Evolutionary conservation across 495 filamentous ascomycete species (phyloP), one percentile per base, ranked within the genome.

Genomic region (Hyphodiscus hymeniophilus): DNA sequence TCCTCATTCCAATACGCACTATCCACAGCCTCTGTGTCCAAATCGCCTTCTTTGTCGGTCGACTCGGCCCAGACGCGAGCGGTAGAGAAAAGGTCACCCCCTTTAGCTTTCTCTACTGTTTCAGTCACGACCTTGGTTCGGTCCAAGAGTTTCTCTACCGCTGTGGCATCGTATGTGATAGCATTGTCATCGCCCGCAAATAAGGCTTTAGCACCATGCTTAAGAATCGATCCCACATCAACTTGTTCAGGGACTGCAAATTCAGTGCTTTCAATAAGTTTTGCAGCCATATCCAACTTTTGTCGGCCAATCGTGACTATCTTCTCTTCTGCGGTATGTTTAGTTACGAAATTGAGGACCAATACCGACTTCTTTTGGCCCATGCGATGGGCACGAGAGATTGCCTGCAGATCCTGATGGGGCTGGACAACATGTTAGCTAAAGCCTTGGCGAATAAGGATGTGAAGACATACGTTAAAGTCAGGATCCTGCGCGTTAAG

Each of bases 291-390:
- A 0, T 84, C 85, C 71, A 96, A 82, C 68, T 99, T 99, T 66
- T 87, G 94, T 51, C 90, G 85, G 6, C 92, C 92, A 50, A 94
- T 92, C 63, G 96, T 86, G 66, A 96, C 77, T 43, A 99, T 97
- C 58, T 91, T 92, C 63, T 99, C 94, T 63, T 99, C 92, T 0
- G 82, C 87, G 20, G 81, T 89, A 16, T 82, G 77, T 11, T 90
- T 81, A 2, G 91, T 96, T 67, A 94, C 87, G 0, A 99, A 66
- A 59, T 97, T 89, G 60, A 95, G 95, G 38, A 94, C 90, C 6
- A 97, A 71, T 3, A 99, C 92, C 51, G 92, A 95, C 55, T 95
- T 91, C 59, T 86, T 84, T 62, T 99, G 92, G 0, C 92, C 92
- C 45, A 99, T 96, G 24, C 92, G 80, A 63, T 99, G 92, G 18